Evolutionary conservation across 176 grass and related monocot genomes (phyloP).

Genomic region (Carex parvula): DNA sequence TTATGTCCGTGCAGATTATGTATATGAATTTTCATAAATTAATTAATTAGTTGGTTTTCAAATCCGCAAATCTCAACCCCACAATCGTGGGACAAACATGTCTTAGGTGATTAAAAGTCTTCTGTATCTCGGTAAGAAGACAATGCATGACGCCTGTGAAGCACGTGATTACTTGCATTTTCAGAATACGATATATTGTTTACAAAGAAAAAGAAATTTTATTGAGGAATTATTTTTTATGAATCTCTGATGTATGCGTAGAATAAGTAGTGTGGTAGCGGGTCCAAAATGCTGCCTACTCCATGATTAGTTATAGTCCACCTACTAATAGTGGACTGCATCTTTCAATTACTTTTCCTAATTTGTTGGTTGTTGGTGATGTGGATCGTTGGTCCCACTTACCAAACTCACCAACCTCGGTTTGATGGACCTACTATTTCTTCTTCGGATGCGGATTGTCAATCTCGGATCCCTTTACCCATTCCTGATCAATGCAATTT

Average conservation of each 20-base stretch:
- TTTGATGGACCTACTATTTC: neutral
- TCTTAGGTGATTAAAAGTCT: no score
- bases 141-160: neutral
- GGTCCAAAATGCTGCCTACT: neutral
- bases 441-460: neutral
- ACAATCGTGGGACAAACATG: no score
- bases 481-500: neutral
- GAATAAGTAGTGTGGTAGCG: neutral
- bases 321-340: constrained; percentile 14
- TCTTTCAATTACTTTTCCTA: constrained; percentile 11
- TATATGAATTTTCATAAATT: no score
- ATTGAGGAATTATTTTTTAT: neutral
- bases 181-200: neutral
- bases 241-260: neutral
- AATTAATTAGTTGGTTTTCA: no score
- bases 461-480: neutral
- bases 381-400: neutral
- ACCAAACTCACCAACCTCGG: constrained; percentile 27
- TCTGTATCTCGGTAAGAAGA: no score
- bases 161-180: neutral
- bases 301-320: neutral
- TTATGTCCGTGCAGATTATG: no score
- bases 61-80: no score
- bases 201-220: neutral
- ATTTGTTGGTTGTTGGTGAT: constrained; percentile 10